Evolutionary conservation across 2,329 filamentous ascomycete genomes (phyloP).

Genomic region (Stagonosporopsis cucurbitacearum): DNA sequence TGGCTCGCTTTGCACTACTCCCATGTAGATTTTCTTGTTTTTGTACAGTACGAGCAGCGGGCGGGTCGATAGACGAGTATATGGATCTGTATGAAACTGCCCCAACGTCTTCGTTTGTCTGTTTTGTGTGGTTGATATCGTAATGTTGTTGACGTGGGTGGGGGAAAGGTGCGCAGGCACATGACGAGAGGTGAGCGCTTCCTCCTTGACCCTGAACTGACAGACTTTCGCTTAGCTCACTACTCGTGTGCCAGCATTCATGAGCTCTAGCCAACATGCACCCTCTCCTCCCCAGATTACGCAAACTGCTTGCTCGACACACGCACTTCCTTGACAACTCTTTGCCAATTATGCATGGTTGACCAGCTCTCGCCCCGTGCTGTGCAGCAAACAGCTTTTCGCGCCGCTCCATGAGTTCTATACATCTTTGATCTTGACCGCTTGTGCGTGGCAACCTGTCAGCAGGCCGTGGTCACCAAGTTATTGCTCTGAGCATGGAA

Average conservation of each 20-base stretch:
- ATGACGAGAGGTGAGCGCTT: background rate
- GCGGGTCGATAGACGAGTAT: conserved; percentile 26
- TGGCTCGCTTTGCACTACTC: conserved; percentile 20
- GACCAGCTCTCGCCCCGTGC: background rate
- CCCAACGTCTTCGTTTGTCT: background rate
- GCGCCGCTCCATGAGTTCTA: background rate
- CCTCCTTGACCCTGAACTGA: background rate
- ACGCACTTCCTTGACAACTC: background rate
- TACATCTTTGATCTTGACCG: background rate
- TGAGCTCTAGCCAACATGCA: background rate
- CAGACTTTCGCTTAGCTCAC: background rate
- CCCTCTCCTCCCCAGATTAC: background rate
- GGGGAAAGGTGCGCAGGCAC: background rate
- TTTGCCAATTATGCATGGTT: background rate
- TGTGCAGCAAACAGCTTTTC: background rate
- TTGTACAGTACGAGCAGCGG: conserved; percentile 19
- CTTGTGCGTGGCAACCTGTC: too few species aligned
- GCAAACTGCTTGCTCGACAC: background rate
- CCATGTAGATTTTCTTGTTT: conserved; percentile 19
- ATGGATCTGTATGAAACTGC: conserved; percentile 31
- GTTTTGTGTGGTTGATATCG: background rate
- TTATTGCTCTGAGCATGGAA: too few species aligned
- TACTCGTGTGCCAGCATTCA: background rate
- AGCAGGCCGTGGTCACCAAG: too few species aligned
- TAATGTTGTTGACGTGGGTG: background rate